phyloP scores from a whole-genome alignment of 176 grass and related monocot species.

The Phragmites australis region DNA sequence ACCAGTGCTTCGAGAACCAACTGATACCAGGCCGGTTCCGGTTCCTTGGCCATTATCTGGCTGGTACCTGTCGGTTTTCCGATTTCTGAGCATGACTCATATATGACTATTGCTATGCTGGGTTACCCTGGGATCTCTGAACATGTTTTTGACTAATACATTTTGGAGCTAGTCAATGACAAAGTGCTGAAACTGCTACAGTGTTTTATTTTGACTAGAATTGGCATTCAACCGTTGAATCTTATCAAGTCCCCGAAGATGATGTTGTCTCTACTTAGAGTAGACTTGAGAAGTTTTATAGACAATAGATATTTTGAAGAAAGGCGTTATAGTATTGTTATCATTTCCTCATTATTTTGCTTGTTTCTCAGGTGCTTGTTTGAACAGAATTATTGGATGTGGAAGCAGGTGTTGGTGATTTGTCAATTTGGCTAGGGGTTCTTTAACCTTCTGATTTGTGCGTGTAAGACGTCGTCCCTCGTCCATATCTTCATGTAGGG shows the following conservation, averaged over 20 bases:
- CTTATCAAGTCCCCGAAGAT: neutral
- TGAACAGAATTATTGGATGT: constrained; percentile 47
- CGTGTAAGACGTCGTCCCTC: constrained; percentile 28
- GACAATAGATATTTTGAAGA: no score
- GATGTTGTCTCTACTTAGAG: neutral
- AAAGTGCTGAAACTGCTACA: neutral
- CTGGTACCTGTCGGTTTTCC: neutral
- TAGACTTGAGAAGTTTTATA: neutral
- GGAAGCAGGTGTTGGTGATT: constrained; percentile 51
- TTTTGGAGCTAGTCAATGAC: neutral
- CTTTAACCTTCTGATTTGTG: constrained; percentile 45
- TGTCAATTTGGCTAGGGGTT: constrained; percentile 47
- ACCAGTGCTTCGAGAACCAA: neutral
- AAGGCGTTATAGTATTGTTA: neutral
- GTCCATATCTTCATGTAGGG: constrained; percentile 50
- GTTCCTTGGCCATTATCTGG: neutral
- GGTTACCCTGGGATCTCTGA: neutral
- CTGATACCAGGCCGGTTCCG: neutral
- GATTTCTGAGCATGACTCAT: neutral
- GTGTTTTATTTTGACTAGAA: neutral
- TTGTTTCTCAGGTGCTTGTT: constrained; percentile 46
- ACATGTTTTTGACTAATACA: neutral
- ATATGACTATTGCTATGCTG: neutral
- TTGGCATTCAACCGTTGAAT: constrained; percentile 11
- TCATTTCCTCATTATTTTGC: neutral